phyloP scores from a whole-genome alignment of 2,329 filamentous ascomycete species.

The Trichoderma sp. region DNA sequence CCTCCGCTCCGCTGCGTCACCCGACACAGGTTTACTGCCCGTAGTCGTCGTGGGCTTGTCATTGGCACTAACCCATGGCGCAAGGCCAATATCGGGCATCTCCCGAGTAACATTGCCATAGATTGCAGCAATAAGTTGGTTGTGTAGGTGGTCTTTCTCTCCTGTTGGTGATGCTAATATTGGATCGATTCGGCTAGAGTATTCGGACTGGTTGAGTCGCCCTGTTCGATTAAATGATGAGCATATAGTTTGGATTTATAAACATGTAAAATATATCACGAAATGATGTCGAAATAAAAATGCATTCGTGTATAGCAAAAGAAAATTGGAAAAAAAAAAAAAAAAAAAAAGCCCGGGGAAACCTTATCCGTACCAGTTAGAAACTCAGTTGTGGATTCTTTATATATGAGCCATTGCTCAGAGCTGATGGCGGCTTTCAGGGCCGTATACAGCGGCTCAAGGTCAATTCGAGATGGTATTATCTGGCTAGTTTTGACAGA shows the following conservation, averaged over 20 bases:
- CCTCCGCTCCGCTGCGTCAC: constrained; percentile 65
- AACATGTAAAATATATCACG: neutral
- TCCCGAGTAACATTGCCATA: constrained; percentile 70
- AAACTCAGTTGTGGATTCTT: constrained; percentile 64
- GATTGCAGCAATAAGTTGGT: constrained; percentile 67
- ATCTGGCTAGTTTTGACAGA: constrained; percentile 61
- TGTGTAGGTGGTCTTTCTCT: constrained; percentile 65
- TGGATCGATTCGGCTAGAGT: constrained; percentile 59
- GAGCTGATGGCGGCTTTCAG: constrained; percentile 60
- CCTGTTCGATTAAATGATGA: constrained; percentile 44
- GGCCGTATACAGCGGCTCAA: constrained; percentile 64
- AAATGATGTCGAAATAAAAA: neutral
- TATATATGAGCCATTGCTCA: constrained; percentile 66
- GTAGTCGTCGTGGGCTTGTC: constrained; percentile 62
- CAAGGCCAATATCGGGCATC: constrained; percentile 67
- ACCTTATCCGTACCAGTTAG: constrained; percentile 53
- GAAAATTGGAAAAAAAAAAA: neutral
- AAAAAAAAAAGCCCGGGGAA: neutral
- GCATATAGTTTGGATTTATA: neutral
- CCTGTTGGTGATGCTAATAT: constrained; percentile 60
- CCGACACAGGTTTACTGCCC: constrained; percentile 62
- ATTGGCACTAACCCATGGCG: constrained; percentile 71
- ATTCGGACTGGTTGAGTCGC: constrained; percentile 63
- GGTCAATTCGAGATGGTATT: constrained; percentile 66
- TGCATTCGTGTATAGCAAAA: neutral